Evolutionary conservation across 2,329 filamentous ascomycete genomes (phyloP).

Genomic region (Scedosporium apiospermum): DNA sequence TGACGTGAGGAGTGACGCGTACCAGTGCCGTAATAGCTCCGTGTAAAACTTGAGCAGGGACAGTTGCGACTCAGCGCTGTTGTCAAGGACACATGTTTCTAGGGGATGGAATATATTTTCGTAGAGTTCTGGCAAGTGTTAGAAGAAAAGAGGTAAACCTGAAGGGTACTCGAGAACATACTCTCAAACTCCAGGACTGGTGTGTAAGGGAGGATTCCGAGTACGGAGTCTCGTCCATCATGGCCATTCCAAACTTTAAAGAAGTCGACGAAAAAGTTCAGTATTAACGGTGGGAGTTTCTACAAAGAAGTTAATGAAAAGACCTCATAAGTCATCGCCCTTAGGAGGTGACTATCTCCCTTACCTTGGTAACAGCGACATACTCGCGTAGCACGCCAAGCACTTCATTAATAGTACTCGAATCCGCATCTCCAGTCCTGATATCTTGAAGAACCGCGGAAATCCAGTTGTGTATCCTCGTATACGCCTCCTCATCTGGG

Average conservation of each 20-base stretch:
- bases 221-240: constrained; percentile 40
- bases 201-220: constrained; percentile 47
- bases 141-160: background rate
- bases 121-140: constrained; percentile 35
- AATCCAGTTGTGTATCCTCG: constrained; percentile 51
- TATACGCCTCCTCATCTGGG: constrained; percentile 40
- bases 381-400: constrained; percentile 48
- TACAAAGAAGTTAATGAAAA: constrained; percentile 11
- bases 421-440: constrained; percentile 39
- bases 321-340: background rate
- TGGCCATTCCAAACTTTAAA: constrained; percentile 54
- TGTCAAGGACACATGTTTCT: constrained; percentile 40
- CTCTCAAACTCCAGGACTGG: constrained; percentile 48
- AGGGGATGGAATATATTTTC: constrained; percentile 37
- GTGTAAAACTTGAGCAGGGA: constrained; percentile 60
- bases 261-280: constrained; percentile 42
- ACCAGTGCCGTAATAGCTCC: constrained; percentile 53
- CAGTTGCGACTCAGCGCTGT: constrained; percentile 41
- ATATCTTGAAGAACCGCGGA: constrained; percentile 45
- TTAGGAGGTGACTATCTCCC: constrained; percentile 7
- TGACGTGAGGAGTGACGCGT: constrained; percentile 30
- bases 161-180: constrained; percentile 20
- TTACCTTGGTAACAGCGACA: constrained; percentile 45
- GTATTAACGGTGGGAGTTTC: constrained; percentile 37
- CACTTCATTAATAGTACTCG: constrained; percentile 41